Evolutionary conservation across 225 moss, liverwort and hornwort species (phyloP), one percentile per base, ranked within the genome.

Genomic region (Thuidium tamariscinum): DNA sequence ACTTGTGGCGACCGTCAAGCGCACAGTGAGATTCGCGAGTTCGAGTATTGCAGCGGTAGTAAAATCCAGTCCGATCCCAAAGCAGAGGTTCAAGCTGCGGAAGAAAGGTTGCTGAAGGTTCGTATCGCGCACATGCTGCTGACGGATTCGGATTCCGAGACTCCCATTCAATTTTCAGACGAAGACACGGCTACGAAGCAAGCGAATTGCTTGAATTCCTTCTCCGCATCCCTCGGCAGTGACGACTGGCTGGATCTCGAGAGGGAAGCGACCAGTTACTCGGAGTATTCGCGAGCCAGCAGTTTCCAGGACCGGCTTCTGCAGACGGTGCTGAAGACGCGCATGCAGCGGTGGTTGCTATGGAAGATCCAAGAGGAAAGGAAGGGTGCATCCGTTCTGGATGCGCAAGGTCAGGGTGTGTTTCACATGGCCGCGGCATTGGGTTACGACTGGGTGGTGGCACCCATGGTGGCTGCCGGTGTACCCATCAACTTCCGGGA

Each of bases 401-500:
- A 99, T 89, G 90, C 91, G 52, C 90, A 93, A 75, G 99, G 99
- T n/a, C 94, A 90, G 89, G 97, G 98, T 63, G 92, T 96, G 73
- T 86, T 95, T 19, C 98, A 99, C 84, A 94, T 96, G 91, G 88
- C 94, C 83, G 96, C 98, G 86, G 97, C 96, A 16, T 83, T 99
- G 82, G 98, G 98, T 52, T 99, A 95, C 89, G 95, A 93, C n/a
- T 99, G 98, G 98, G 95, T 95, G 34, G 89, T 95, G 20, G 78
- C 84, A 59, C 94, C 94, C 3, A 88, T 97, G 81, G 89, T 94
- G 77, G 90, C 90, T 51, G 92, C 94, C 56, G 94, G 91, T 60
- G 90, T 96, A 59, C 94, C 97, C 11, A 93, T 96, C 82, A 96
- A 99, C 85, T 99, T 97, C 78, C 93, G 98, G 16, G 98, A 99